Conservation (phyloP, 2,329 filamentous ascomycete genomes). For the Dactylellina sp. region DNA sequence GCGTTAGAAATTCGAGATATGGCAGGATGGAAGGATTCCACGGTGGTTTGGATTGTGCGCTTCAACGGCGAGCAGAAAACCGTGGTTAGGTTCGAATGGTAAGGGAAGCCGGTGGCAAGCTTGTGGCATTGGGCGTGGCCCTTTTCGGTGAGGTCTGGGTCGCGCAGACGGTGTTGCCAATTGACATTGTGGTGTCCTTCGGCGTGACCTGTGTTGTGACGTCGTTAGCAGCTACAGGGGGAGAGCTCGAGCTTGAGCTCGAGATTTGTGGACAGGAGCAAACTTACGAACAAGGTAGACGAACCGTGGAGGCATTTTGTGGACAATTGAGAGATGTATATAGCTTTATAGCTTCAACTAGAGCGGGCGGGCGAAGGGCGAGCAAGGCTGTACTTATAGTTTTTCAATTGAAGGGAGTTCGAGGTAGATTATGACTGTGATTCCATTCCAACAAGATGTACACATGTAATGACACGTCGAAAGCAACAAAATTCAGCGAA, state of each 20-base stretch:
- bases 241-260: not conserved
- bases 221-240: not conserved
- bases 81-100: constrained; percentile 58
- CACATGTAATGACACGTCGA: not conserved
- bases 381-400: not conserved
- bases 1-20: constrained; percentile 54
- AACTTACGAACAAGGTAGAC: constrained; percentile 52
- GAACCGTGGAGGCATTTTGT: constrained; percentile 35
- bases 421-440: not conserved
- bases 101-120: constrained; percentile 55
- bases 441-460: not conserved
- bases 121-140: constrained; percentile 58
- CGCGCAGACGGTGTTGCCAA: constrained; percentile 56
- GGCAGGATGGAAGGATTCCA: constrained; percentile 60
- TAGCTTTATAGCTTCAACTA: no score
- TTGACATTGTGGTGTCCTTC: constrained; percentile 59
- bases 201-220: constrained; percentile 55
- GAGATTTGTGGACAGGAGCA: not conserved
- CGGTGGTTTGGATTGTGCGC: constrained; percentile 63
- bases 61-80: constrained; percentile 62
- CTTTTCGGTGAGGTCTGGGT: constrained; percentile 58
- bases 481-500: not conserved
- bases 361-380: not conserved
- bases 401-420: not conserved
- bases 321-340: not conserved